Conservation (phyloP, 768 basidiomycete species). For the Tulasnella sp. region DNA sequence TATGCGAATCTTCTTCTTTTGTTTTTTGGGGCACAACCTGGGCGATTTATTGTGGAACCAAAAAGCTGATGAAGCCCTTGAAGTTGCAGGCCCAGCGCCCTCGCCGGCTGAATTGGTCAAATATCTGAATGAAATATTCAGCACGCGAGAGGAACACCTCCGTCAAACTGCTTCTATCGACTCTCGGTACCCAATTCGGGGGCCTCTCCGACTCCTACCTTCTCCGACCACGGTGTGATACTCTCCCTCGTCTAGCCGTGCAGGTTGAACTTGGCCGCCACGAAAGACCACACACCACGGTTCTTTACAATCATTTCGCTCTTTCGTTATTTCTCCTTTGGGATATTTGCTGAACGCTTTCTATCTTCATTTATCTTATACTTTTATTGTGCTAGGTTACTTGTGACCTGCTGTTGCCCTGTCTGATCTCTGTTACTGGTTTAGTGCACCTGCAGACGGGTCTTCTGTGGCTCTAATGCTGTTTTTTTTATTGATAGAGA, state of each 20-base stretch:
- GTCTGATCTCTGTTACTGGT: too few species aligned
- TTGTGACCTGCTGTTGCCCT: too few species aligned
- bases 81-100: neutral
- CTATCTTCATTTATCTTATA: too few species aligned
- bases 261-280: too few species aligned
- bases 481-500: too few species aligned
- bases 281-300: too few species aligned
- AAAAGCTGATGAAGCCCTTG: neutral
- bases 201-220: neutral
- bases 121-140: neutral
- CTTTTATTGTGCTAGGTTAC: too few species aligned
- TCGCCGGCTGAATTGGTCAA: neutral
- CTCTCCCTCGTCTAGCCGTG: neutral
- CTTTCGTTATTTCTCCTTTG: too few species aligned
- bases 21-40: neutral
- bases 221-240: neutral
- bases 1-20: neutral
- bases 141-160: neutral
- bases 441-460: too few species aligned
- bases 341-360: too few species aligned
- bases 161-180: neutral
- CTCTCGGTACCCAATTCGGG: neutral
- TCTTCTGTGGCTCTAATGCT: too few species aligned
- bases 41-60: neutral
- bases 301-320: too few species aligned